These are phyloP conservation scores for Debaryomyces coudertii DNA, from an alignment of 1,139 yeast genomes.

Conservation along the genomic window DNA sequence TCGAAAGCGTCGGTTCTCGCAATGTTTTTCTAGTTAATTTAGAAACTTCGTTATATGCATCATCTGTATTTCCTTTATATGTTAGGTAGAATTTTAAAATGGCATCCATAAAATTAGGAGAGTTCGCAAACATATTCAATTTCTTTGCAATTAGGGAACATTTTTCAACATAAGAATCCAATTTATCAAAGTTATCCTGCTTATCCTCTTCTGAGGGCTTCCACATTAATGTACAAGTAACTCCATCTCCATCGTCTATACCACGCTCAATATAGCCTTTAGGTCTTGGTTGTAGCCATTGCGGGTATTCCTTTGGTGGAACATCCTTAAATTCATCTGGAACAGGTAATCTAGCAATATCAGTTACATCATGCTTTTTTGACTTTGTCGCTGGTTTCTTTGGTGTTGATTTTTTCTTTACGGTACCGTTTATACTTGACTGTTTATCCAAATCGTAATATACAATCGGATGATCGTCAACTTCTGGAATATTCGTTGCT, in stretches of 20 bases:
- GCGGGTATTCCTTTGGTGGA: constrained; percentile 56
- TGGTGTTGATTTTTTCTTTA: constrained; percentile 18
- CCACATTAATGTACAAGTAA: constrained; percentile 74
- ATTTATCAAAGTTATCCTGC: constrained; percentile 32
- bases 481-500: constrained; percentile 66
- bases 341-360: constrained; percentile 37
- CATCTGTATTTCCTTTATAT: constrained; percentile 49
- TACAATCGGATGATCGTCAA: constrained; percentile 66
- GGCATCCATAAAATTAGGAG: constrained; percentile 82
- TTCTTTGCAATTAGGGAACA: constrained; percentile 62
- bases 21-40: constrained; percentile 59
- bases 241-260: constrained; percentile 55
- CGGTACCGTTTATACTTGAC: constrained; percentile 21
- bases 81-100: constrained; percentile 59
- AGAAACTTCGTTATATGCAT: constrained; percentile 44
- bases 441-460: constrained; percentile 56
- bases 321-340: constrained; percentile 51
- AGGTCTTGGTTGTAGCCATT: constrained; percentile 81
- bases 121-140: constrained; percentile 49
- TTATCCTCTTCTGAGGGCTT: constrained; percentile 43
- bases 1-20: constrained; percentile 73
- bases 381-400: constrained; percentile 18
- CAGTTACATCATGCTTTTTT: constrained; percentile 24
- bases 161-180: constrained; percentile 57
- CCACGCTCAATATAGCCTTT: constrained; percentile 88